A percentile compares a stretch with the other conserved stretches of the same genome.
These are phyloP conservation scores for Glonium stellatum DNA, from an alignment of 495 filamentous ascomycete species.

Conservation along the genomic window DNA sequence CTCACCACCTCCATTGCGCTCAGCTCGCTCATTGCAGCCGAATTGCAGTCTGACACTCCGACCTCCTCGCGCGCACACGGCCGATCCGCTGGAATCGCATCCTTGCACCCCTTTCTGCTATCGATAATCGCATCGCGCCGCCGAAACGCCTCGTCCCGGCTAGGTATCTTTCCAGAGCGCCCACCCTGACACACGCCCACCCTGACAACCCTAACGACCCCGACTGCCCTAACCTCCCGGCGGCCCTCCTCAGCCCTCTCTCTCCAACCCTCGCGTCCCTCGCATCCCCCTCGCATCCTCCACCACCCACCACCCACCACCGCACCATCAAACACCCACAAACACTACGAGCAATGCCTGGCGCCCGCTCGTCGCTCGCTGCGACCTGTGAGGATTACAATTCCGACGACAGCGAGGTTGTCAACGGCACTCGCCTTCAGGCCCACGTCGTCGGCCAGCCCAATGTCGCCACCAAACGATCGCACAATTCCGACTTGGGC, in stretches of 20 bases:
- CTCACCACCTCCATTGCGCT: constrained; percentile 1
- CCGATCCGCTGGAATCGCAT: background rate
- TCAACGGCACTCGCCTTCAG: constrained; percentile 43
- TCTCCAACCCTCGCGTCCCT: constrained; percentile 7
- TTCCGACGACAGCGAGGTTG: constrained; percentile 44
- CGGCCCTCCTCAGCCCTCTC: background rate
- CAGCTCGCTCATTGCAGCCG: background rate
- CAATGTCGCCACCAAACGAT: constrained; percentile 48
- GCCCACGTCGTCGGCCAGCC: constrained; percentile 36
- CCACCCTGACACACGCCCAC: constrained; percentile 1
- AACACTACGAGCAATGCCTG: constrained; percentile 14
- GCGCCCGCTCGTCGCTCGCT: constrained; percentile 20
- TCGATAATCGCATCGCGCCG: constrained; percentile 21
- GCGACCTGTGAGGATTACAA: constrained; percentile 54
- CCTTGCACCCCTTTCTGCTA: constrained; percentile 14
- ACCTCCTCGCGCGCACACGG: background rate
- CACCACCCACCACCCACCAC: background rate
- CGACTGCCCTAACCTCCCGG: background rate
- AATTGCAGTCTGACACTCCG: background rate
- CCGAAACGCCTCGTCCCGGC: background rate
- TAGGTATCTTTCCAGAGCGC: background rate
- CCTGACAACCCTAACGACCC: constrained; percentile 7
- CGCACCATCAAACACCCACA: constrained; percentile 1
- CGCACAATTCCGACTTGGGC: constrained; percentile 38
- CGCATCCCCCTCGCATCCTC: background rate